Percentiles rank a stretch among this genome's conserved stretches.
Evolutionary conservation across 2,329 filamentous ascomycete genomes (phyloP).

Genomic region (Alternaria sp.): DNA sequence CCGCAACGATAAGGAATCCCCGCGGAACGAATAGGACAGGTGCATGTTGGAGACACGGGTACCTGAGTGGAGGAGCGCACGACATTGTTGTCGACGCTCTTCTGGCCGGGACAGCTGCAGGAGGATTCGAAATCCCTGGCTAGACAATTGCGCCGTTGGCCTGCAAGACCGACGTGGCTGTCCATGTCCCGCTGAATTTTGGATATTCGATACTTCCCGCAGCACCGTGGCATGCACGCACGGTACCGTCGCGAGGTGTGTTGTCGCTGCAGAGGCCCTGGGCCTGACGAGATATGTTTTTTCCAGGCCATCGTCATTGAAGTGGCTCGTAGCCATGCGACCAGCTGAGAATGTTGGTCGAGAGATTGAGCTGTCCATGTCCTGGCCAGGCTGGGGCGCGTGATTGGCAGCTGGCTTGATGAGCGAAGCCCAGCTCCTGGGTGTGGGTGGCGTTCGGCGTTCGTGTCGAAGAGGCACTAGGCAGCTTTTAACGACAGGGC

Average conservation of each 20-base stretch:
- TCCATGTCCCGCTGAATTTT: constrained; percentile 30
- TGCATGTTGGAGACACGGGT: constrained; percentile 20
- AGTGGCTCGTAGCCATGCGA: constrained; percentile 13
- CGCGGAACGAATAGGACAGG: constrained; percentile 3
- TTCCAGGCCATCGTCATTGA: neutral
- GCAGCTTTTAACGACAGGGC: constrained; percentile 23
- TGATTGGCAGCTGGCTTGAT: constrained; percentile 25
- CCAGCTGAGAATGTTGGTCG: constrained; percentile 24
- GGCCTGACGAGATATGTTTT: constrained; percentile 5
- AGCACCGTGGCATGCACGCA: constrained; percentile 28
- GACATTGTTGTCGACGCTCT: constrained; percentile 10
- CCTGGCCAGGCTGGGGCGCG: constrained; percentile 10
- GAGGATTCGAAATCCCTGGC: constrained; percentile 19
- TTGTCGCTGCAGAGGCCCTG: constrained; percentile 22
- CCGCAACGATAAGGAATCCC: constrained; percentile 7
- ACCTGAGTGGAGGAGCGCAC: constrained; percentile 28
- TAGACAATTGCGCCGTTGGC: constrained; percentile 26
- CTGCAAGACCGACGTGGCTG: constrained; percentile 45
- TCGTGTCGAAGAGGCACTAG: constrained; percentile 19
- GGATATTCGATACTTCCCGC: constrained; percentile 26
- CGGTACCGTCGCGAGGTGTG: constrained; percentile 20
- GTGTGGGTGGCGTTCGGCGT: constrained; percentile 16
- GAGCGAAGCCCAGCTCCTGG: constrained; percentile 27
- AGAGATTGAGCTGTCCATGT: constrained; percentile 27
- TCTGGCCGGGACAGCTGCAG: constrained; percentile 22